Percentiles rank a stretch among this genome's conserved stretches.
phyloP scores from a whole-genome alignment of 345 rosid species.

The Eucalyptus virginea region DNA sequence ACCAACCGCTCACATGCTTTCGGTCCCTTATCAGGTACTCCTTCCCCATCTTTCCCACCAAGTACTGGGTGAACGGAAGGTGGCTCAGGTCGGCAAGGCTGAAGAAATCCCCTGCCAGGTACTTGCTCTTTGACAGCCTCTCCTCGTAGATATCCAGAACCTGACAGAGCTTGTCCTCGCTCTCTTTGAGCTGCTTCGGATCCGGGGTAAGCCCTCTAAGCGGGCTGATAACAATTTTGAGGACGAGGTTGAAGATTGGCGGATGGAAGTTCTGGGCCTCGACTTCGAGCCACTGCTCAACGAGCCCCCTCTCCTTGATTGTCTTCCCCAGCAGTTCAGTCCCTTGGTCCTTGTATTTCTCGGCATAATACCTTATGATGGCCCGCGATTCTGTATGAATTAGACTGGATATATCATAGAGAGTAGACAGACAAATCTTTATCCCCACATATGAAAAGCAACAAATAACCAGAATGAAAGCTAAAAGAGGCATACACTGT shows the following conservation, averaged over 20 bases:
- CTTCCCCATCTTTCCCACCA: slow-evolving; percentile 43
- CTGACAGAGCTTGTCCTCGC: slow-evolving; percentile 43
- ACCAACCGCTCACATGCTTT: slow-evolving; percentile 55
- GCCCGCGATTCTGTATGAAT: slow-evolving; percentile 49
- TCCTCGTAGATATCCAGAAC: slow-evolving; percentile 56
- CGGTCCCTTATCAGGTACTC: slow-evolving; percentile 42
- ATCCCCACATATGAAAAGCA: background rate
- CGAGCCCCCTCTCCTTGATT: slow-evolving; percentile 34
- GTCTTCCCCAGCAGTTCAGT: slow-evolving; percentile 28
- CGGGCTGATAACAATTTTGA: slow-evolving; percentile 31
- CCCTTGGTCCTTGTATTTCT: slow-evolving; percentile 45
- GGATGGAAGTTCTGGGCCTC: slow-evolving; percentile 50
- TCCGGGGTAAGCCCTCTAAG: slow-evolving; percentile 24
- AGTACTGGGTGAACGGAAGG: slow-evolving; percentile 42
- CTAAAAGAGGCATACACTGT: background rate
- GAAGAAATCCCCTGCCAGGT: slow-evolving; percentile 56
- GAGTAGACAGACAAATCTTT: background rate
- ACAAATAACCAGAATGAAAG: background rate
- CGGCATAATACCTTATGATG: slow-evolving; percentile 54
- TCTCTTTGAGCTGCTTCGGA: slow-evolving; percentile 38
- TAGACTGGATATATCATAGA: background rate
- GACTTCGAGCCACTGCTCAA: slow-evolving; percentile 66
- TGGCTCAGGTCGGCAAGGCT: slow-evolving; percentile 66
- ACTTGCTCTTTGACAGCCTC: slow-evolving; percentile 47
- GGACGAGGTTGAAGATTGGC: slow-evolving; percentile 13